A percentile compares a stretch with the other conserved stretches of the same genome.
Evolutionary conservation across 371 early-diverging fungal genomes (phyloP).

Genomic region (Mucor piriformis): DNA sequence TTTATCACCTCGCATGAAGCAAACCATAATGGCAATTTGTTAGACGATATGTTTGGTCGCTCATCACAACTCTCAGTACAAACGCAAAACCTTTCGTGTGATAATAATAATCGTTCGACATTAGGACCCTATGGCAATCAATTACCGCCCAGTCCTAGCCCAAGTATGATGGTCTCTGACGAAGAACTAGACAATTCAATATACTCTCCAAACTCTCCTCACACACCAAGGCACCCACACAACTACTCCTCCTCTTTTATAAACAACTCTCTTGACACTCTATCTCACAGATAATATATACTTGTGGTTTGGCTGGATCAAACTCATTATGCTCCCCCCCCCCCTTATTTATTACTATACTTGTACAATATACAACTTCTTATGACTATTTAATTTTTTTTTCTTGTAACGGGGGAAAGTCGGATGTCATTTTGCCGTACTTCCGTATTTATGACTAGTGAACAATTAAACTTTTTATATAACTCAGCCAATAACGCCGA

Average conservation of each 20-base stretch:
- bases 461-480: too few relatives aligned
- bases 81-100: constrained; percentile 26
- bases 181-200: constrained; percentile 29
- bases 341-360: too few relatives aligned
- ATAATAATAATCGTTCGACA: constrained; percentile 10
- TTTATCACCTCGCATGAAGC: constrained; percentile 64
- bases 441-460: too few relatives aligned
- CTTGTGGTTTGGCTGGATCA: background rate
- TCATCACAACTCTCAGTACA: constrained; percentile 32
- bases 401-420: too few relatives aligned
- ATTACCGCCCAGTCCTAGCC: constrained; percentile 39
- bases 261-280: constrained; percentile 12
- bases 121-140: constrained; percentile 22
- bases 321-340: background rate
- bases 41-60: constrained; percentile 22
- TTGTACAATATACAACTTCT: too few relatives aligned
- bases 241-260: constrained; percentile 9
- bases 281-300: constrained; percentile 16
- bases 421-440: too few relatives aligned
- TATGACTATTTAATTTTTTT: too few relatives aligned
- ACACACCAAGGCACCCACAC: constrained; percentile 28
- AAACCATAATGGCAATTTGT: constrained; percentile 25
- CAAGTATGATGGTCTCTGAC: constrained; percentile 34
- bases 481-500: too few relatives aligned
- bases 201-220: constrained; percentile 29